Conservation (phyloP, 306 rosid genomes). For the Quillaja saponaria region DNA sequence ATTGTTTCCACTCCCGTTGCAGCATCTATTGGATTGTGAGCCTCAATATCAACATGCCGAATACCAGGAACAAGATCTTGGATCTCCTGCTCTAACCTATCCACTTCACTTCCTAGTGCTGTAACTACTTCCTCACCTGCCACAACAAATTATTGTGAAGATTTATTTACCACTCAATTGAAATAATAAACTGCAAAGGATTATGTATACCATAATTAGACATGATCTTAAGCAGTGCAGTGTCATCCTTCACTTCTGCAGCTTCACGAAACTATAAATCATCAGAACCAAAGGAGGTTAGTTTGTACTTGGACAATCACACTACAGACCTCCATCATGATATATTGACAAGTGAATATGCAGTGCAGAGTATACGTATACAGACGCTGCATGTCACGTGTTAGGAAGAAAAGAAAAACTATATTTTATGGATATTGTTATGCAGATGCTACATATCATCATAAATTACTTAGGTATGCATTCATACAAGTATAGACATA, state of each 20-base stretch:
- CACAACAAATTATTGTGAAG: slow-evolving; percentile 25
- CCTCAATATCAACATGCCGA: slow-evolving; percentile 94
- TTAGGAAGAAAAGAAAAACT: background rate
- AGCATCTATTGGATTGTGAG: slow-evolving; percentile 78
- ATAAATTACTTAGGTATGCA: too few species aligned
- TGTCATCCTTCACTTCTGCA: slow-evolving; percentile 49
- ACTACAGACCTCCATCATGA: background rate
- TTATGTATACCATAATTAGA: slow-evolving; percentile 70
- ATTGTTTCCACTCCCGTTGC: slow-evolving; percentile 34
- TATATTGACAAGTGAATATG: background rate
- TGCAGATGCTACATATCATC: too few species aligned
- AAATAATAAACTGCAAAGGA: slow-evolving; percentile 6
- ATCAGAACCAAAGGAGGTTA: slow-evolving; percentile 2
- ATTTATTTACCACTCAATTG: slow-evolving; percentile 21
- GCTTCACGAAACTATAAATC: slow-evolving; percentile 70
- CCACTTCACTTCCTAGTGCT: slow-evolving; percentile 96
- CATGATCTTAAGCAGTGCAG: slow-evolving; percentile 64
- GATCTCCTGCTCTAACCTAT: slow-evolving; percentile 92
- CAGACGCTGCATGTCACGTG: background rate
- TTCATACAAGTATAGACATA: too few species aligned
- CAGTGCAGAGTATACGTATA: background rate
- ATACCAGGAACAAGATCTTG: slow-evolving; percentile 92
- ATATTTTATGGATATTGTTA: too few species aligned
- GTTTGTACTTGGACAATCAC: background rate
- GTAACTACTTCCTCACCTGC: slow-evolving; percentile 98